These are phyloP conservation scores for Trametes cinnabarina DNA, from an alignment of 768 basidiomycete species.

Conservation along the genomic window DNA sequence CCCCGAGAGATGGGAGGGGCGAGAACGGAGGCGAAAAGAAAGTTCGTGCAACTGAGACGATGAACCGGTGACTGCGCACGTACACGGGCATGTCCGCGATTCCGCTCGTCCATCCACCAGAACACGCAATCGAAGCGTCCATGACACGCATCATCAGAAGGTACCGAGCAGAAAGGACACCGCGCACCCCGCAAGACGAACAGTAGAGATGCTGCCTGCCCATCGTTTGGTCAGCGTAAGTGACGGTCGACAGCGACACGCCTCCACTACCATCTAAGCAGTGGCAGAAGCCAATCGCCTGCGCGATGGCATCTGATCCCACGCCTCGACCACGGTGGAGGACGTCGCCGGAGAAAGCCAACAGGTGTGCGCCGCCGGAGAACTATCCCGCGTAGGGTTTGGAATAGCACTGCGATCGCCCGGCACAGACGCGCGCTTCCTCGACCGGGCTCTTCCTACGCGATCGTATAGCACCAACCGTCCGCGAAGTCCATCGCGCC, in stretches of 20 bases:
- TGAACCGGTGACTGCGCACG: slow-evolving; percentile 11
- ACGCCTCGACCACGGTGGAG: slow-evolving; percentile 1
- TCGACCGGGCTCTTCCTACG: not conserved
- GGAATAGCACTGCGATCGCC: slow-evolving; percentile 2
- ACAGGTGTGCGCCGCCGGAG: not conserved
- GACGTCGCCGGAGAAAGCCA: not conserved
- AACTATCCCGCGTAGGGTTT: not conserved
- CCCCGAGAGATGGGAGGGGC: slow-evolving; percentile 1
- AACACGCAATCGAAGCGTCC: slow-evolving; percentile 16
- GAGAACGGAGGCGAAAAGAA: not conserved
- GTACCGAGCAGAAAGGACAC: not conserved
- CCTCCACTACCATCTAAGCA: slow-evolving; percentile 2
- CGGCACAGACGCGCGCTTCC: slow-evolving; percentile 10
- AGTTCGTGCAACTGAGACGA: slow-evolving; percentile 6
- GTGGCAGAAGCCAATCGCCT: slow-evolving; percentile 6
- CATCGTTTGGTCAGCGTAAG: slow-evolving; percentile 4
- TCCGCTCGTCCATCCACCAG: not conserved
- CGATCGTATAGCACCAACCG: not conserved
- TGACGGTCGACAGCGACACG: slow-evolving; percentile 10
- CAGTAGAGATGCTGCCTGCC: not conserved
- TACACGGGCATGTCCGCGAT: not conserved
- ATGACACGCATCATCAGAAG: slow-evolving; percentile 10
- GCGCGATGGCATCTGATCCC: slow-evolving; percentile 14
- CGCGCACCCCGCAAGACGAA: not conserved
- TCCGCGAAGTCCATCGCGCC: slow-evolving; percentile 9